Evolutionary conservation across 2,329 filamentous ascomycete species (phyloP).

Genomic region (Rutstroemia sp.): DNA sequence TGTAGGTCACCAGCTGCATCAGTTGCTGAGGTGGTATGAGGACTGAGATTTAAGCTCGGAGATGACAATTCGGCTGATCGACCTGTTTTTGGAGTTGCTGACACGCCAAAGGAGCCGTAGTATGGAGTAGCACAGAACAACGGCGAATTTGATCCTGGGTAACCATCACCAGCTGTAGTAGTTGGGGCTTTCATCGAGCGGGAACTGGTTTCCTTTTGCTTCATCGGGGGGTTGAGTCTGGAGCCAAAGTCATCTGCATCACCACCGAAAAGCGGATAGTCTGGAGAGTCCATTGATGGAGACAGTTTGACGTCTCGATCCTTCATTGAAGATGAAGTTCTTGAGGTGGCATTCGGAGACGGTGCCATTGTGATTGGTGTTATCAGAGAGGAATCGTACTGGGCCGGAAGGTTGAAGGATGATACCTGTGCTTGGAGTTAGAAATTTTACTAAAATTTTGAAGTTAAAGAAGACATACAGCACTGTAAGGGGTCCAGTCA

Average conservation of each 20-base stretch:
- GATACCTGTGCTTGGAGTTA: conserved; percentile 22
- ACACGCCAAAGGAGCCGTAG: conserved; percentile 23
- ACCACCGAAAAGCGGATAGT: conserved; percentile 13
- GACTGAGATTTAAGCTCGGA: conserved; percentile 15
- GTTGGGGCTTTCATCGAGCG: conserved; percentile 13
- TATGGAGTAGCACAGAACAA: conserved; percentile 15
- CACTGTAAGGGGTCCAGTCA: conserved; percentile 20
- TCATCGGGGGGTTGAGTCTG: conserved; percentile 19
- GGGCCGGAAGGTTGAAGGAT: conserved; percentile 25
- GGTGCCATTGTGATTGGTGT: conserved; percentile 24
- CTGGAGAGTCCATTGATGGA: conserved; percentile 12
- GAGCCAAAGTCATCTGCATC: conserved; percentile 17
- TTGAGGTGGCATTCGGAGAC: conserved; percentile 16
- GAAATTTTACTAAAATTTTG: background rate
- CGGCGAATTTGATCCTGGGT: conserved; percentile 13
- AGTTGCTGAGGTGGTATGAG: conserved; percentile 14
- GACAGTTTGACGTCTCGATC: conserved; percentile 18
- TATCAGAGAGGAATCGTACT: conserved; percentile 22
- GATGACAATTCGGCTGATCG: conserved; percentile 13
- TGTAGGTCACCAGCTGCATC: conserved; percentile 12
- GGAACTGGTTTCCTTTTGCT: conserved; percentile 16
- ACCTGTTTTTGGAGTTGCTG: conserved; percentile 14
- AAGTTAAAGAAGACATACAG: conserved; percentile 17
- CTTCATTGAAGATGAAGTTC: conserved; percentile 6
- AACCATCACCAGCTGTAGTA: background rate